Base-by-base conservation (phyloP, 139 green algal genomes). In the Auxenochlorella pyrenoidosa region DNA sequence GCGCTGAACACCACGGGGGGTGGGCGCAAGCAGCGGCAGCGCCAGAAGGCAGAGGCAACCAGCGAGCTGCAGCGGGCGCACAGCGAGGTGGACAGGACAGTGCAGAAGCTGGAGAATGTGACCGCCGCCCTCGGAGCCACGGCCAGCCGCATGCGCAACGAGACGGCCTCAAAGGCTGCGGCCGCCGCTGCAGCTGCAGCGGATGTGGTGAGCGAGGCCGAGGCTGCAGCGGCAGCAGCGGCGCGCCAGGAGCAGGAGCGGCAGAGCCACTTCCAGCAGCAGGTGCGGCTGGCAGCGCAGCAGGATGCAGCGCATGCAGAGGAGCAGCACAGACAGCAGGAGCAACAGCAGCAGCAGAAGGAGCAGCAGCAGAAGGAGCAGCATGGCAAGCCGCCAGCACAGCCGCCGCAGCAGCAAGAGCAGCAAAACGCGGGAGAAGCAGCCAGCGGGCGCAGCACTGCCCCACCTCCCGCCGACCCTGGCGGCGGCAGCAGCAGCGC, bases 61-160 rank as follows among this genome's bases (percentile, higher is more conserved):
- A 83, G 59, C 58, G 81, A 84, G 63, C 83, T 77, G 32, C 10
- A 30, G 65, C 34, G 40, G 80, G 73, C 36, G 51, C 38, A 85
- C 38, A 70, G n/a, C 30, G 82, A 68, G n/a, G 79, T 90, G 28
- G 76, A 91, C 77, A 72, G 40, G 21, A 85, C 88, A 0, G 58
- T 91, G 72, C 41, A 75, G 30, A 82, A 75, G 47, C 84, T 90
- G 76, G 71, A 88, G 72, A 88, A 47, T 24, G 79, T 90, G 58
- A 88, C 85, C 0, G 79, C 79, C 34, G 43, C n/a, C 1, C 79
- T 91, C n/a, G 79, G 84, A 3, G 85, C 72, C 72, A 88, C 85
- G 15, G 77, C 85, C 79, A 82, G 59, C 72, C 70, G 86, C 47
- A 75, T 91, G 58, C 85, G 79, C 28, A 84, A 91, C 19, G 85